These are phyloP conservation scores for Manihot esculenta DNA, from an alignment of 441 rosid species.

Conservation along the genomic window DNA sequence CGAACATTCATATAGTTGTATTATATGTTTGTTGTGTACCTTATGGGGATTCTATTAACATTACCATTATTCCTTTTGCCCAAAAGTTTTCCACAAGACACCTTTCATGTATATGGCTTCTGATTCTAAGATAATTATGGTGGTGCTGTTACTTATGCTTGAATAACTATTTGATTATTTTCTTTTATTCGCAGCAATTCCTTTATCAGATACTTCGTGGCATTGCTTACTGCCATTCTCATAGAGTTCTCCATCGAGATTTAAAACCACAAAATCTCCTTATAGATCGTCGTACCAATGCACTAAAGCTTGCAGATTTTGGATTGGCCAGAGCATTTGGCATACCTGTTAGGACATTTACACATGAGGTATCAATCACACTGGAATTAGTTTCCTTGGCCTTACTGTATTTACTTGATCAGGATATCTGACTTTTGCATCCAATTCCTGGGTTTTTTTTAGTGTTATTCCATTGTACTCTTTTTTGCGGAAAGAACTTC, in stretches of 20 bases:
- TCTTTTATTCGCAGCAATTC: slow-evolving; percentile 59
- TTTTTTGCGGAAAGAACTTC: neutral
- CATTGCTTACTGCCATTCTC: slow-evolving; percentile 97
- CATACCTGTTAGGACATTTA: slow-evolving; percentile 93
- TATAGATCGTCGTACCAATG: slow-evolving; percentile 82
- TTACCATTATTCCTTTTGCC: neutral
- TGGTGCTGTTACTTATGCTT: slow-evolving; percentile 3
- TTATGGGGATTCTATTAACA: too few species aligned
- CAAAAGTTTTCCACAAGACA: neutral
- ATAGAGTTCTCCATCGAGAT: slow-evolving; percentile 96
- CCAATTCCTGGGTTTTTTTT: neutral
- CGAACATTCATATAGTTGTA: neutral
- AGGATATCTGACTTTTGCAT: neutral
- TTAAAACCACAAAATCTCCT: slow-evolving; percentile 92
- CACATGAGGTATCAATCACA: slow-evolving; percentile 70
- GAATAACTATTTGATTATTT: neutral
- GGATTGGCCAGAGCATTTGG: slow-evolving; percentile 98
- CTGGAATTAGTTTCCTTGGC: slow-evolving; percentile 7
- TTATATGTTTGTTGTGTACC: neutral
- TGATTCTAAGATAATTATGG: neutral
- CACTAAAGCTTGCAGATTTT: slow-evolving; percentile 98
- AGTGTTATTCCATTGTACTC: neutral
- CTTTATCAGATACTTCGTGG: slow-evolving; percentile 96
- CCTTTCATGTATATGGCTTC: neutral
- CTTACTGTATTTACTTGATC: neutral